Evolutionary conservation across 768 basidiomycete species (phyloP).

Genomic region (Phlegmacium glaucopus): DNA sequence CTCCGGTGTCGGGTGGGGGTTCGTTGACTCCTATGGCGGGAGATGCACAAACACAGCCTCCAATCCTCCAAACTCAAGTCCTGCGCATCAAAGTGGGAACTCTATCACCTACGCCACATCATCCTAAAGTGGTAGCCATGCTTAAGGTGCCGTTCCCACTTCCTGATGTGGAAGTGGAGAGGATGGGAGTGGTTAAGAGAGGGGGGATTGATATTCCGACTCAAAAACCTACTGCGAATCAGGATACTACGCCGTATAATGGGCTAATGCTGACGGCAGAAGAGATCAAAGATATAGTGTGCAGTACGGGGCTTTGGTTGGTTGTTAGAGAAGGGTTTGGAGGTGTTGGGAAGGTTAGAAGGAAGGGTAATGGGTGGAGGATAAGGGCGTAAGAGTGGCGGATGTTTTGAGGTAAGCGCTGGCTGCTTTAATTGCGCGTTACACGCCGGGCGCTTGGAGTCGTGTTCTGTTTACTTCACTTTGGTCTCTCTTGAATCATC

Average conservation of each 20-base stretch:
- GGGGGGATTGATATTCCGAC: constrained; percentile 22
- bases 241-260: constrained; percentile 20
- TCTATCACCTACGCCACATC: constrained; percentile 89
- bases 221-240: constrained; percentile 4
- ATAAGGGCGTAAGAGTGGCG: constrained; percentile 47
- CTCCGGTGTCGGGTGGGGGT: not conserved
- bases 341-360: constrained; percentile 74
- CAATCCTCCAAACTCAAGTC: constrained; percentile 27
- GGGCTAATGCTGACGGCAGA: constrained; percentile 77
- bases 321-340: constrained; percentile 92
- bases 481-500: no score
- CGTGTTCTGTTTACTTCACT: no score
- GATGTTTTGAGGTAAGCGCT: no score
- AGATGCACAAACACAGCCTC: not conserved
- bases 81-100: constrained; percentile 72
- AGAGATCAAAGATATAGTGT: constrained; percentile 91
- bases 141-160: constrained; percentile 89
- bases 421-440: no score
- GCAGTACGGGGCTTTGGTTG: constrained; percentile 86
- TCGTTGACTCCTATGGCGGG: not conserved
- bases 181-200: constrained; percentile 50
- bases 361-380: constrained; percentile 80
- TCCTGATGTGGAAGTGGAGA: constrained; percentile 75
- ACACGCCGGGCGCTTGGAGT: no score
- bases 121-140: constrained; percentile 91